phyloP scores from a whole-genome alignment of 257 asterid genomes.

The Ilex aquifolium region DNA sequence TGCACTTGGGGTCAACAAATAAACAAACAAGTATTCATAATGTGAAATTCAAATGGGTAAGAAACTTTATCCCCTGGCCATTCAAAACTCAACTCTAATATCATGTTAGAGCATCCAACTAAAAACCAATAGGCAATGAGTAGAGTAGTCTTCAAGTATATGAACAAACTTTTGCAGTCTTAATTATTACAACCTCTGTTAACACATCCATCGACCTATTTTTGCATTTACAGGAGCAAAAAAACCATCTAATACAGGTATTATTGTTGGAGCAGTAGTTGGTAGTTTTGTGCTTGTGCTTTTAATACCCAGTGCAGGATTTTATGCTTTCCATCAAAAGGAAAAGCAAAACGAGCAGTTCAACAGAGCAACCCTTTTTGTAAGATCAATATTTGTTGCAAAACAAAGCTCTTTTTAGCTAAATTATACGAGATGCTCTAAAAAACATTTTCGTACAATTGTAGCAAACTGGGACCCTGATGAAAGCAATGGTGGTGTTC shows the following conservation, averaged over 20 bases:
- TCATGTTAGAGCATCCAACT: too few species aligned
- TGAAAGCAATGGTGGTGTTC: slow-evolving; percentile 67
- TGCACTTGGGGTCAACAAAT: too few species aligned
- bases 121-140: too few species aligned
- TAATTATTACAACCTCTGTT: too few species aligned
- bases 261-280: slow-evolving; percentile 54
- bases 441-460: slow-evolving; percentile 13
- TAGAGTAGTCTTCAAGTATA: too few species aligned
- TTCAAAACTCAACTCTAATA: too few species aligned
- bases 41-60: too few species aligned
- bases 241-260: slow-evolving; percentile 45
- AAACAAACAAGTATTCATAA: too few species aligned
- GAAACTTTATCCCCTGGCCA: too few species aligned
- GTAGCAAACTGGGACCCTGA: slow-evolving; percentile 74
- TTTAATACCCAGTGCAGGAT: slow-evolving; percentile 38
- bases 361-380: slow-evolving; percentile 64
- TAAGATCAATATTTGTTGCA: slow-evolving; percentile 26
- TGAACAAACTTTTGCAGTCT: too few species aligned
- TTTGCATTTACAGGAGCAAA: slow-evolving; percentile 38
- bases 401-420: slow-evolving; percentile 1
- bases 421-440: not conserved
- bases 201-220: too few species aligned
- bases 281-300: slow-evolving; percentile 47
- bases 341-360: slow-evolving; percentile 35
- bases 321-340: slow-evolving; percentile 54